These are phyloP conservation scores for Scorias spongiosa DNA, from an alignment of 2,329 filamentous ascomycete species.

Conservation along the genomic window DNA sequence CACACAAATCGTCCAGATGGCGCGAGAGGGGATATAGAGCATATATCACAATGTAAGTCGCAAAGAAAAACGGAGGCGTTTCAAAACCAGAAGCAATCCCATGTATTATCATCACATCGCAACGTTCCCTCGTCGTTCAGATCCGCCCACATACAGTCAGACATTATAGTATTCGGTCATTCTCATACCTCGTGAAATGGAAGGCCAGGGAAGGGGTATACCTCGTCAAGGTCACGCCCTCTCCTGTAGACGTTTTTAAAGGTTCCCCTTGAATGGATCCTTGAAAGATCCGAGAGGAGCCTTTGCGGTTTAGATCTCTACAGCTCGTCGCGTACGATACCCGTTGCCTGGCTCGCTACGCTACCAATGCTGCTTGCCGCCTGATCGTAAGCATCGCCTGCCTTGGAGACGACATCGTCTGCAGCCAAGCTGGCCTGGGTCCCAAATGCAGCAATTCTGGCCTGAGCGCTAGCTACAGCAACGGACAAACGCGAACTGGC, in stretches of 20 bases:
- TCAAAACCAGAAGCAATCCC: no score
- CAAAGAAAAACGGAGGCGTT: no score
- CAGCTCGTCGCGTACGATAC: conserved; percentile 37
- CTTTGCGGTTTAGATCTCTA: conserved; percentile 12
- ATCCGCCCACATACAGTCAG: no score
- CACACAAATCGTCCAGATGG: neutral
- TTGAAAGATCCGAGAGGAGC: no score
- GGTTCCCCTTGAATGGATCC: no score
- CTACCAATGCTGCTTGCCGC: conserved; percentile 30
- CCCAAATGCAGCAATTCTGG: conserved; percentile 19
- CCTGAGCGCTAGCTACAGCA: conserved; percentile 30
- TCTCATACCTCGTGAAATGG: no score
- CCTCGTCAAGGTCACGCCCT: no score
- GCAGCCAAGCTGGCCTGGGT: neutral
- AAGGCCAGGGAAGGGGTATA: no score
- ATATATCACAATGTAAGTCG: neutral
- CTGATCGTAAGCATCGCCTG: conserved; percentile 17
- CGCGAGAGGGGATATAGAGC: neutral
- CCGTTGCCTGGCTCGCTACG: conserved; percentile 25
- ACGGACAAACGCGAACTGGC: conserved; percentile 26
- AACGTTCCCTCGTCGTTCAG: no score
- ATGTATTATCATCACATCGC: no score
- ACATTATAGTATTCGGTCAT: no score
- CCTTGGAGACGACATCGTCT: neutral
- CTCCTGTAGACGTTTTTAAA: no score